Conservation (phyloP, 2,329 filamentous ascomycete genomes). For the Hymenotorrendiella dingleyae region DNA sequence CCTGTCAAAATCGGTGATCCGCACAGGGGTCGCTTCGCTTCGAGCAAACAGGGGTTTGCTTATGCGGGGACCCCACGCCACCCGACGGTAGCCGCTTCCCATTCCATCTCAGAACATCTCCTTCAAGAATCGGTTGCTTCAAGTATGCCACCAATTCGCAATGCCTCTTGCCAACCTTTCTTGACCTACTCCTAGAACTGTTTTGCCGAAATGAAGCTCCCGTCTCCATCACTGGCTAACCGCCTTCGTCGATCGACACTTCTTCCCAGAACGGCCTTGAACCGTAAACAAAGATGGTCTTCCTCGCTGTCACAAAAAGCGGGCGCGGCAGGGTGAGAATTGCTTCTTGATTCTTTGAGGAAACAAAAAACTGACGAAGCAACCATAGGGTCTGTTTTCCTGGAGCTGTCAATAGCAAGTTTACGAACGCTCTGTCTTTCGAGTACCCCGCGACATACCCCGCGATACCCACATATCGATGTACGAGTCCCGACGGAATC, state of each 20-base stretch:
- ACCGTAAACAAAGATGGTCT: constrained; percentile 15
- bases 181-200: too few species aligned
- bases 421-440: constrained; percentile 75
- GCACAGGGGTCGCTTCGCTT: too few species aligned
- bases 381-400: constrained; percentile 61
- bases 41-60: too few species aligned
- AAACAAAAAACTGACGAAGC: constrained; percentile 6
- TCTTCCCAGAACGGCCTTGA: not conserved
- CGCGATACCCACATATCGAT: constrained; percentile 65
- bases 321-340: constrained; percentile 22
- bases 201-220: constrained; percentile 5
- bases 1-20: too few species aligned
- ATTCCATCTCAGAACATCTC: too few species aligned
- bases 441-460: constrained; percentile 64
- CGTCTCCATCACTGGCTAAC: not conserved
- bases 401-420: constrained; percentile 90
- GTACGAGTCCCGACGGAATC: constrained; percentile 81
- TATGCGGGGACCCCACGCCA: too few species aligned
- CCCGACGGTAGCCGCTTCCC: too few species aligned
- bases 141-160: too few species aligned
- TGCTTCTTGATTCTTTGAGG: not conserved
- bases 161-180: too few species aligned
- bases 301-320: constrained; percentile 27
- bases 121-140: too few species aligned
- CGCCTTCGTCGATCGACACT: not conserved